Evolutionary conservation across 495 filamentous ascomycete species (phyloP).

Genomic region (Xylaria castorea): DNA sequence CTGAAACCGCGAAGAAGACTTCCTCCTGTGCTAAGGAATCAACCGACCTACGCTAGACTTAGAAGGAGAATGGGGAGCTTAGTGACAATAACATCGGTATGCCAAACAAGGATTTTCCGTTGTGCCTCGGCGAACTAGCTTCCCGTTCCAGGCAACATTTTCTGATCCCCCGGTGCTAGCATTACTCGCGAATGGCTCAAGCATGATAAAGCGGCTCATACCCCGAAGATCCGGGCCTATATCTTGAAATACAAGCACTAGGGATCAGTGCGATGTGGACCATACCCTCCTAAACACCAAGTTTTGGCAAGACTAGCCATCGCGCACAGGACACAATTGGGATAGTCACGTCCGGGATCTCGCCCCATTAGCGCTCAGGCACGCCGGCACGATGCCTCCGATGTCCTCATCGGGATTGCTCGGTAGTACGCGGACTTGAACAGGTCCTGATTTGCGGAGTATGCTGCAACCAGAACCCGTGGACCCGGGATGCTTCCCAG

Average conservation of each 20-base stretch:
- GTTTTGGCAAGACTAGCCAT: not conserved
- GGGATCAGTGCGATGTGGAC: not conserved
- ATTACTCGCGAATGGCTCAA: not conserved
- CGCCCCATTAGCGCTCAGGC: constrained; percentile 1
- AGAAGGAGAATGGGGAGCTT: not conserved
- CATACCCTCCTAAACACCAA: not conserved
- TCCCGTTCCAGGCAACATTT: not conserved
- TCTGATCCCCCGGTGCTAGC: not conserved
- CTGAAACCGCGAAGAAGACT: not conserved
- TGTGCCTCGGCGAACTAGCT: not conserved
- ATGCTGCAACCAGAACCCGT: constrained; percentile 4
- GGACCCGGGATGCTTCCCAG: not conserved
- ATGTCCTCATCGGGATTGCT: constrained; percentile 24
- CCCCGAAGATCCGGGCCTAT: constrained; percentile 17
- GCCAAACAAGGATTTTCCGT: not conserved
- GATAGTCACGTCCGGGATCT: constrained; percentile 1
- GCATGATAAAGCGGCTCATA: constrained; percentile 9
- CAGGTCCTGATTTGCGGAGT: constrained; percentile 15
- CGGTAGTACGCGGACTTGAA: constrained; percentile 6
- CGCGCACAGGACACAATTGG: constrained; percentile 3
- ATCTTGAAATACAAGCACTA: not conserved
- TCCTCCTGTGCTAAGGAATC: not conserved
- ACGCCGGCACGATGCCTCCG: constrained; percentile 21
- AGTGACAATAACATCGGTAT: not conserved
- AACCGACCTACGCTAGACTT: not conserved